phyloP scores from a whole-genome alignment of 164 flowering plant species.

The Umbilicus rupestris region DNA sequence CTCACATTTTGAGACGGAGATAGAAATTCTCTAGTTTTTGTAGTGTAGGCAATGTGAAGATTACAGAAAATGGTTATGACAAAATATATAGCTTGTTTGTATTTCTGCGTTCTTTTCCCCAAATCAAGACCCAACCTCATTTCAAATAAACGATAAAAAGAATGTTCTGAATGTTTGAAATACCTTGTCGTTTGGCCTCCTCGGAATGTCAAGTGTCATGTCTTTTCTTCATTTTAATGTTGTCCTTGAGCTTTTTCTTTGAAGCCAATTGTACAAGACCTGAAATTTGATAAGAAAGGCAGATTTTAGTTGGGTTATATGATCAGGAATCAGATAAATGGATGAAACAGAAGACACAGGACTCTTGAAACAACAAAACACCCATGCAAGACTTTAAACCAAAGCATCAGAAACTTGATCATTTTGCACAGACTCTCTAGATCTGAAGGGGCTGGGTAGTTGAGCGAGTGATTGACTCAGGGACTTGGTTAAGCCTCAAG shows the following conservation, averaged over 20 bases:
- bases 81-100: not conserved
- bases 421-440: not conserved
- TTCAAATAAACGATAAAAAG: not conserved
- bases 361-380: constrained; percentile 20
- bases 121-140: not conserved
- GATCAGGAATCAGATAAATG: not conserved
- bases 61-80: not conserved
- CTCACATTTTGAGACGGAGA: not conserved
- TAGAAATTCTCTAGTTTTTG: not conserved
- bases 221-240: no score
- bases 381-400: constrained; percentile 13
- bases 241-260: not conserved
- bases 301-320: not conserved
- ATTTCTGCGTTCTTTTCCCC: not conserved
- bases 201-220: not conserved
- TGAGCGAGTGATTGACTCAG: not conserved
- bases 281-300: not conserved
- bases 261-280: not conserved
- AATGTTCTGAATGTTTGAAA: not conserved
- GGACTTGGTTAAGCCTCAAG: not conserved
- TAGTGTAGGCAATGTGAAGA: not conserved
- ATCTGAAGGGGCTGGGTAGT: not conserved
- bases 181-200: not conserved
- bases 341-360: constrained; percentile 15
- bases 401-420: not conserved